Conservation (phyloP, 768 basidiomycete species). For the Clavaria fumosa region DNA sequence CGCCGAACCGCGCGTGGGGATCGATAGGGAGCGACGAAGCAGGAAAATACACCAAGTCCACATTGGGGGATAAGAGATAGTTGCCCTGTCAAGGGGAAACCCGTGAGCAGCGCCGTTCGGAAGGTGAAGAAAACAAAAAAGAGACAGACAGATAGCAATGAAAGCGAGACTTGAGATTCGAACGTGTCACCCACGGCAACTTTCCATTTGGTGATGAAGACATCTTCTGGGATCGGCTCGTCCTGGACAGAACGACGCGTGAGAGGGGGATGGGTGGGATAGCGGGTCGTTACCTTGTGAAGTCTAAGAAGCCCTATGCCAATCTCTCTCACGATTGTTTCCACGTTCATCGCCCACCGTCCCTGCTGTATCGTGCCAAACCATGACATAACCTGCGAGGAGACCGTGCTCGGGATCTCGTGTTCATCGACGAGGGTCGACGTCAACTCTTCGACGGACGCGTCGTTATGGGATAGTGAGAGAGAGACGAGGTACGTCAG, state of each 20-base stretch:
- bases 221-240: slow-evolving; percentile 37
- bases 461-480: slow-evolving; percentile 34
- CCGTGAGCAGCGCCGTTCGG: neutral
- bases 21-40: slow-evolving; percentile 57
- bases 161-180: slow-evolving; percentile 40
- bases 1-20: slow-evolving; percentile 67
- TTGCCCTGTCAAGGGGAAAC: slow-evolving; percentile 42
- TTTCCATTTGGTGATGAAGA: slow-evolving; percentile 57
- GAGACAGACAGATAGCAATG: slow-evolving; percentile 48
- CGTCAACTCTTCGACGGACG: slow-evolving; percentile 42
- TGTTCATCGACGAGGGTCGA: slow-evolving; percentile 55
- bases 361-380: slow-evolving; percentile 50
- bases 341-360: slow-evolving; percentile 52
- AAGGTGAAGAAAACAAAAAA: neutral
- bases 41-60: slow-evolving; percentile 55
- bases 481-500: slow-evolving; percentile 60
- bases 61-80: slow-evolving; percentile 34
- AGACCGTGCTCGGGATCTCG: slow-evolving; percentile 46
- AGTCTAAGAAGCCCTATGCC: slow-evolving; percentile 60
- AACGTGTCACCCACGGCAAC: slow-evolving; percentile 66
- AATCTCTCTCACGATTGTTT: slow-evolving; percentile 51
- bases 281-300: slow-evolving; percentile 29
- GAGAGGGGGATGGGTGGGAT: neutral
- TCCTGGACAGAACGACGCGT: slow-evolving; percentile 25
- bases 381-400: slow-evolving; percentile 63